Conservation (phyloP, 1,139 yeast genomes). For the Yamadazyma blattariae region DNA sequence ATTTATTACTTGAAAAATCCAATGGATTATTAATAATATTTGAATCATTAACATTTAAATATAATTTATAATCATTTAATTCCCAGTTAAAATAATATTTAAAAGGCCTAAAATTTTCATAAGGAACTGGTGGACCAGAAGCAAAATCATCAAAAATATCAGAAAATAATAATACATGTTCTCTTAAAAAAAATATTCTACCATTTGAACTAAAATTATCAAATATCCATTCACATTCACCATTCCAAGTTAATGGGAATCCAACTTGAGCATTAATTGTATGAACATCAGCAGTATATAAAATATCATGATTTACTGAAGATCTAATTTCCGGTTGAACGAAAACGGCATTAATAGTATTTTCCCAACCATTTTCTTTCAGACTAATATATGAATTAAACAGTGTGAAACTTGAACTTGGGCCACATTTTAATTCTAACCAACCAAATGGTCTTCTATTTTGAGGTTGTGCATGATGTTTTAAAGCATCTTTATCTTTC, state of each 20-base stretch:
- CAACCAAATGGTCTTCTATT: conserved; percentile 75
- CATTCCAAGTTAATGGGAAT: conserved; percentile 82
- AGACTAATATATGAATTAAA: conserved; percentile 55
- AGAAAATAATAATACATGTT: conserved; percentile 72
- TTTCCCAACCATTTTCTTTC: conserved; percentile 54
- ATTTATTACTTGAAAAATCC: conserved; percentile 78
- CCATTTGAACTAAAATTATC: conserved; percentile 51
- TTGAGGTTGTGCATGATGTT: conserved; percentile 12
- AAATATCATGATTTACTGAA: conserved; percentile 84
- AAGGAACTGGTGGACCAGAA: conserved; percentile 68
- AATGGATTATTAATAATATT: conserved; percentile 88
- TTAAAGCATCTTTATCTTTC: conserved; percentile 52
- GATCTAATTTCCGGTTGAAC: conserved; percentile 65
- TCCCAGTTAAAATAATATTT: conserved; percentile 63
- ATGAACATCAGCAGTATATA: conserved; percentile 65
- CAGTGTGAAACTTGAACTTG: conserved; percentile 48
- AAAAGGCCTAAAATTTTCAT: conserved; percentile 74
- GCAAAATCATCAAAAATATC: conserved; percentile 78
- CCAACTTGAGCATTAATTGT: conserved; percentile 54
- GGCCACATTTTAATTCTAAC: conserved; percentile 69
- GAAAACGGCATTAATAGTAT: conserved; percentile 48
- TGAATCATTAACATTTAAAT: conserved; percentile 76
- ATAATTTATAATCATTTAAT: conserved; percentile 53
- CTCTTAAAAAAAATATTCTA: conserved; percentile 70
- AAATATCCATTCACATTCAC: conserved; percentile 66